A percentile compares a stretch with the other conserved stretches of the same genome.
Evolutionary conservation across 2,329 filamentous ascomycete species (phyloP).

Genomic region (Hypomyces perniciosus): DNA sequence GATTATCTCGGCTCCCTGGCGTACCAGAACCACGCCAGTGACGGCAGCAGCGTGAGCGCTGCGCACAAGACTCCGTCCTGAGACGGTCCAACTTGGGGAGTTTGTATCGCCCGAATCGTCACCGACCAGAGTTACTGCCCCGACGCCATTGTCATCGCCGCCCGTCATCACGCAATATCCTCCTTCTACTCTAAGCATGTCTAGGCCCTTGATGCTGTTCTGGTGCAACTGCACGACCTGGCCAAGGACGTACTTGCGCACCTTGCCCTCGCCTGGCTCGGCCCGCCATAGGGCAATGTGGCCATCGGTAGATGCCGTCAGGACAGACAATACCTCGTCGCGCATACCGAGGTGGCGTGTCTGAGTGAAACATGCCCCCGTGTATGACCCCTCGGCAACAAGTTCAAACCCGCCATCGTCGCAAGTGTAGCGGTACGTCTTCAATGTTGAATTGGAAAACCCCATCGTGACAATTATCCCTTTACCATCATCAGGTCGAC

Average conservation of each 20-base stretch:
- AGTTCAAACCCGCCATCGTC: constrained; percentile 38
- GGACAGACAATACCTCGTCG: constrained; percentile 32
- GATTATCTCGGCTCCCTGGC: constrained; percentile 13
- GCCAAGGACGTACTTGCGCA: constrained; percentile 21
- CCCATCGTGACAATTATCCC: constrained; percentile 61
- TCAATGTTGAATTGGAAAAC: constrained; percentile 78
- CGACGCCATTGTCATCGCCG: constrained; percentile 83
- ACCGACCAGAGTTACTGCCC: constrained; percentile 38
- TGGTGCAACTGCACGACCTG: constrained; percentile 59
- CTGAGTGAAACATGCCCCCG: constrained; percentile 71
- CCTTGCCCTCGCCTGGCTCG: constrained; percentile 7
- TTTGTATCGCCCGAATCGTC: constrained; percentile 14
- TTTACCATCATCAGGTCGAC: constrained; percentile 16
- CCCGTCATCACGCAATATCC: constrained; percentile 59
- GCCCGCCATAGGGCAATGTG: constrained; percentile 43
- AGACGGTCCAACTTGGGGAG: constrained; percentile 19
- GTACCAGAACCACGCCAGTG: constrained; percentile 47
- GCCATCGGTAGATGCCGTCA: constrained; percentile 79
- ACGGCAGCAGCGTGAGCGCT: constrained; percentile 67
- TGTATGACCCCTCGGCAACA: constrained; percentile 54
- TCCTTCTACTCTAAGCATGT: constrained; percentile 31
- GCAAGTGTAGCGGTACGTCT: constrained; percentile 47
- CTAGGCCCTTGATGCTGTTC: constrained; percentile 67
- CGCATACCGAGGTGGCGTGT: constrained; percentile 36
- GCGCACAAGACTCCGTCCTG: constrained; percentile 22